phyloP scores from a whole-genome alignment of 306 rosid species.

The Lathyrus oleraceus region DNA sequence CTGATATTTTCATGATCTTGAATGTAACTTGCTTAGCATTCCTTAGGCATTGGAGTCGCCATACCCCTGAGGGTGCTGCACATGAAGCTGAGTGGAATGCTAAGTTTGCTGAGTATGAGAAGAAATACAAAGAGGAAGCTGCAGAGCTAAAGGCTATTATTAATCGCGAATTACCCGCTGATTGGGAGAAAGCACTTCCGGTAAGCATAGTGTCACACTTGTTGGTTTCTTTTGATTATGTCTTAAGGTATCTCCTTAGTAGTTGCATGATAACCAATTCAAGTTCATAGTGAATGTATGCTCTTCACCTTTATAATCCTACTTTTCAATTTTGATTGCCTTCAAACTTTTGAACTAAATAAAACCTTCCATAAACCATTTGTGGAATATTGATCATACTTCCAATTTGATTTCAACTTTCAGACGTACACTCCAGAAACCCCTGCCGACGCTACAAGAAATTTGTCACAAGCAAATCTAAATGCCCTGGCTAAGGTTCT shows the following conservation, averaged over 20 bases:
- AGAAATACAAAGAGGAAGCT: conserved; percentile 87
- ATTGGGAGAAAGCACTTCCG: conserved; percentile 97
- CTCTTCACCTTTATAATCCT: too few relatives aligned
- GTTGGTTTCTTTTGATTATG: conserved; percentile 11
- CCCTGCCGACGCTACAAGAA: conserved; percentile 93
- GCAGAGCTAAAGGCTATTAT: conserved; percentile 72
- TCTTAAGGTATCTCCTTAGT: too few relatives aligned
- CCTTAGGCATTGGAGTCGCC: conserved; percentile 93
- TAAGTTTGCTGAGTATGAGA: conserved; percentile 85
- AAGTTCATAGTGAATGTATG: too few relatives aligned
- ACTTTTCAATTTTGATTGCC: too few relatives aligned
- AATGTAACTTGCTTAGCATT: conserved; percentile 28
- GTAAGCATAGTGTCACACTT: conserved; percentile 54
- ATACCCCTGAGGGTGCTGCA: conserved; percentile 63
- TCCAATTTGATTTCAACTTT: conserved; percentile 32
- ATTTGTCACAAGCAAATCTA: conserved; percentile 76
- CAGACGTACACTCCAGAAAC: conserved; percentile 92
- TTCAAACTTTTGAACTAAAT: too few relatives aligned
- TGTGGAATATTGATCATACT: conserved; percentile 29
- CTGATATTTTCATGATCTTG: conserved; percentile 34
- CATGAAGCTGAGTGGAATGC: conserved; percentile 94
- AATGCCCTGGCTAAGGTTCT: conserved; percentile 89
- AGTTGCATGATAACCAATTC: too few relatives aligned
- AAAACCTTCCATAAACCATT: conserved; percentile 6
- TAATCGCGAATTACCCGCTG: conserved; percentile 76